These are phyloP conservation scores for Sarocladiaceae sp. DNA, from an alignment of 2,329 filamentous ascomycete species.

Conservation along the genomic window DNA sequence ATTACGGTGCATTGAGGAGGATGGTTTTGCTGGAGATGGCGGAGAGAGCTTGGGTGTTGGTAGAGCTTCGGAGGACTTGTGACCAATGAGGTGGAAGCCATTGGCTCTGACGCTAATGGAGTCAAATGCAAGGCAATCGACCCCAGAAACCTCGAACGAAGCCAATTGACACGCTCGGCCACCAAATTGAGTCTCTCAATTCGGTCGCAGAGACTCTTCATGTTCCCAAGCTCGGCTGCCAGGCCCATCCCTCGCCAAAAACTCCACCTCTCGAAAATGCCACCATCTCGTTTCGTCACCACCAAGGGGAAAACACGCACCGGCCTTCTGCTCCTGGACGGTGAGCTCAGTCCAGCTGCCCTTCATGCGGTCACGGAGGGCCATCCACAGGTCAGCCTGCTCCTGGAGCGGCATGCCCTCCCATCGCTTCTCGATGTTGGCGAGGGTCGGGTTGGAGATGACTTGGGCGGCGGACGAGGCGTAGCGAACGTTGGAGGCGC, in stretches of 20 bases:
- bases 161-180: conserved; percentile 1
- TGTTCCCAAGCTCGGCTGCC: conserved; percentile 6
- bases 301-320: conserved; percentile 53
- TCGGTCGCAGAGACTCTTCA: not conserved
- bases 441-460: conserved; percentile 94
- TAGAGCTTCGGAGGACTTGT: conserved; percentile 5
- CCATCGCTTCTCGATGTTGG: conserved; percentile 99
- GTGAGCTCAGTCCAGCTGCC: conserved; percentile 93
- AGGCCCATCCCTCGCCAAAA: too few species aligned
- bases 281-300: not conserved
- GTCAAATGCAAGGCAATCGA: too few species aligned
- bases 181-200: not conserved
- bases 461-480: conserved; percentile 65
- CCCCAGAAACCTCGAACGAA: not conserved
- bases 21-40: not conserved
- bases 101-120: too few species aligned
- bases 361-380: conserved; percentile 97
- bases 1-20: not conserved
- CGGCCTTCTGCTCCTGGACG: conserved; percentile 96
- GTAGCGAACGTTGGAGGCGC: conserved; percentile 42
- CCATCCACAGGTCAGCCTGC: conserved; percentile 99
- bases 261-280: conserved; percentile 9
- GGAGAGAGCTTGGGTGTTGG: conserved; percentile 1
- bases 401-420: conserved; percentile 96
- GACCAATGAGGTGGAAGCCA: not conserved